These are phyloP conservation scores for Terfezia claveryi DNA, from an alignment of 495 filamentous ascomycete genomes.

Conservation along the genomic window DNA sequence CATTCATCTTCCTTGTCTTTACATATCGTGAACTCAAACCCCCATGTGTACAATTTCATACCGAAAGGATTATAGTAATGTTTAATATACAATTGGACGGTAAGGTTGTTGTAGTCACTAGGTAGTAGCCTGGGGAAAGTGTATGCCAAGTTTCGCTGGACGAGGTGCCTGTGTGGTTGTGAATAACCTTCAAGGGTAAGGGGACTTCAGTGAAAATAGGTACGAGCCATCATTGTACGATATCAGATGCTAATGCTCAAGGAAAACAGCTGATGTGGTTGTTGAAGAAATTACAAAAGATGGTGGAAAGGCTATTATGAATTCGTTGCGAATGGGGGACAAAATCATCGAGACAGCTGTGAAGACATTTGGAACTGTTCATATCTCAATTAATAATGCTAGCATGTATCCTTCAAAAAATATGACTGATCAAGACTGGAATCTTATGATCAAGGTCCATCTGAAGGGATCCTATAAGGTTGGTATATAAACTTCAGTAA, in stretches of 20 bases:
- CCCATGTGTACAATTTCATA: too few relatives aligned
- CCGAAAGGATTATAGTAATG: slow-evolving; percentile 26
- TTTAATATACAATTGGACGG: slow-evolving; percentile 77
- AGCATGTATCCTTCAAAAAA: slow-evolving; percentile 96
- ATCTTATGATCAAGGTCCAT: slow-evolving; percentile 80
- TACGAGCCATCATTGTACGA: not conserved
- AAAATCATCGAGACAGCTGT: slow-evolving; percentile 93
- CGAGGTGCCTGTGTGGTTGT: slow-evolving; percentile 91
- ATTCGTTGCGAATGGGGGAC: slow-evolving; percentile 88
- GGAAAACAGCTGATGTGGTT: slow-evolving; percentile 57
- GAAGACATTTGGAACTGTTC: slow-evolving; percentile 74
- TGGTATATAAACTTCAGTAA: not conserved
- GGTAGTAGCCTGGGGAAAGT: slow-evolving; percentile 86
- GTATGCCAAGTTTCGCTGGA: slow-evolving; percentile 74
- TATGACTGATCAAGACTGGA: slow-evolving; percentile 95
- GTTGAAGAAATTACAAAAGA: slow-evolving; percentile 82
- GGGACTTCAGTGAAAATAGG: slow-evolving; percentile 66
- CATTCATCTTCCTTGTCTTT: too few relatives aligned
- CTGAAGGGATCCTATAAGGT: slow-evolving; percentile 89
- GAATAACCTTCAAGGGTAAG: slow-evolving; percentile 86
- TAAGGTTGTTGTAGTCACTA: slow-evolving; percentile 86
- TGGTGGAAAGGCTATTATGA: slow-evolving; percentile 91
- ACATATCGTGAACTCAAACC: too few relatives aligned
- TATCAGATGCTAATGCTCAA: not conserved
- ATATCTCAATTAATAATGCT: slow-evolving; percentile 92